A percentile compares a stretch with the other conserved stretches of the same genome.
Conservation (phyloP, 768 basidiomycete genomes). For the Russula olivacea region DNA sequence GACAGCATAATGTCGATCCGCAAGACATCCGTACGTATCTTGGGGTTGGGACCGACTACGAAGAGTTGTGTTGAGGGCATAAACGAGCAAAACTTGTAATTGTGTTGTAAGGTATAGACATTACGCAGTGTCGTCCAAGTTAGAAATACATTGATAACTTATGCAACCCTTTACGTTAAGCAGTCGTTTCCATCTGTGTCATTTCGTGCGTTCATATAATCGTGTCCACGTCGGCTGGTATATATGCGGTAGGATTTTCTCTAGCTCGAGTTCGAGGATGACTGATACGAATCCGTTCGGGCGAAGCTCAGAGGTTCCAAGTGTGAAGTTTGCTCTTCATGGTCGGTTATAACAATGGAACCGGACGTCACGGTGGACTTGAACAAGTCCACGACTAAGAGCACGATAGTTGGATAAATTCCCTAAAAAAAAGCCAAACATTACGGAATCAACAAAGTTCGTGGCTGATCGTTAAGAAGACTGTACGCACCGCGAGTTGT, state of each 20-base stretch:
- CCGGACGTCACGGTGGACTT: neutral
- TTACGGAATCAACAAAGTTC: neutral
- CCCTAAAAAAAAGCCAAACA: neutral
- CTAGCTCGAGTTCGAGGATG: neutral
- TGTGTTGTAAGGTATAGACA: neutral
- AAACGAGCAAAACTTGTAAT: neutral
- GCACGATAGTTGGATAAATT: conserved; percentile 11
- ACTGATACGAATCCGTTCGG: neutral
- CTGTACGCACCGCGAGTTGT: conserved; percentile 4
- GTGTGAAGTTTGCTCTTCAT: neutral
- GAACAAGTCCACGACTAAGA: conserved; percentile 1
- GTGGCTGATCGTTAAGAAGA: neutral
- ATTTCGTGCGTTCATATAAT: neutral
- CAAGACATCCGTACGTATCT: conserved; percentile 63
- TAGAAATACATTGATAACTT: neutral
- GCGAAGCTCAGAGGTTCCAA: neutral
- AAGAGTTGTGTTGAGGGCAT: conserved; percentile 49
- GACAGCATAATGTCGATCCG: conserved; percentile 51
- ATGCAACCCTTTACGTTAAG: neutral
- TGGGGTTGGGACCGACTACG: conserved; percentile 66
- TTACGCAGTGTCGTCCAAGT: too few relatives aligned
- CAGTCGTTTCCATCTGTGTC: neutral
- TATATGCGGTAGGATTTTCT: too few relatives aligned
- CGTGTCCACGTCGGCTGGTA: neutral
- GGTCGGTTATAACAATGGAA: neutral